Evolutionary conservation across 108 stramenopile species (phyloP), one percentile per base, ranked within the genome.

Genomic region (Aurantiochytrium sp.): DNA sequence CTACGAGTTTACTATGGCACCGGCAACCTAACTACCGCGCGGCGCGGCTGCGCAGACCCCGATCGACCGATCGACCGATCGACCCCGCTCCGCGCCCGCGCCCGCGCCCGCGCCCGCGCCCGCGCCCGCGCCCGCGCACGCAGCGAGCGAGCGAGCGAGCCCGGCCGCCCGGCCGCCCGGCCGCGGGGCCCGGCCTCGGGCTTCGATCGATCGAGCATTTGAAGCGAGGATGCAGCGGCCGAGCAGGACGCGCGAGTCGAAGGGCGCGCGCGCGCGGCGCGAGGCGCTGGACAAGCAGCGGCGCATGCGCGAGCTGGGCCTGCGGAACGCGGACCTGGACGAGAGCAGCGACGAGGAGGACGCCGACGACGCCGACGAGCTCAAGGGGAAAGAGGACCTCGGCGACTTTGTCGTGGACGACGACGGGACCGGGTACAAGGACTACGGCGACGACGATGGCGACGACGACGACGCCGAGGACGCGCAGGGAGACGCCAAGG

Each of bases 401-500:
- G 97, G 97, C 91, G 98, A 98, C 88, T 99, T 99, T 90, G 98
- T 99, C 4, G 98, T 99, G 27, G 98, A 99, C 90, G 99, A 99
- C 89, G 98, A 98, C 59, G 98, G 98, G 52, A 87, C 98, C 27
- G 98, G 98, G 30, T 99, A 99, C 91, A 91, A 94, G 89, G 99
- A 99, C 88, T 96, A 99, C 89, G 98, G 98, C 30, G 98, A 98
- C 92, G 97, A 98, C 90, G 31, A 86, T 24, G 19, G 87, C 52
- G 68, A 53, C 86, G 85, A 90, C 41, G 45, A 68, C 39, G 81
- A 55, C 17, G 10, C 32, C n/a, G n/a, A n/a, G n/a, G n/a, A n/a
- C n/a, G n/a, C n/a, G n/a, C n/a, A n/a, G 31, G 65, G 52, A 55
- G 85, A 90, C 42, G 68, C 86, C 37, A 31, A 27, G 37, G 69